These are phyloP conservation scores for Claviceps spartinae DNA, from an alignment of 2,329 filamentous ascomycete species.

Conservation along the genomic window DNA sequence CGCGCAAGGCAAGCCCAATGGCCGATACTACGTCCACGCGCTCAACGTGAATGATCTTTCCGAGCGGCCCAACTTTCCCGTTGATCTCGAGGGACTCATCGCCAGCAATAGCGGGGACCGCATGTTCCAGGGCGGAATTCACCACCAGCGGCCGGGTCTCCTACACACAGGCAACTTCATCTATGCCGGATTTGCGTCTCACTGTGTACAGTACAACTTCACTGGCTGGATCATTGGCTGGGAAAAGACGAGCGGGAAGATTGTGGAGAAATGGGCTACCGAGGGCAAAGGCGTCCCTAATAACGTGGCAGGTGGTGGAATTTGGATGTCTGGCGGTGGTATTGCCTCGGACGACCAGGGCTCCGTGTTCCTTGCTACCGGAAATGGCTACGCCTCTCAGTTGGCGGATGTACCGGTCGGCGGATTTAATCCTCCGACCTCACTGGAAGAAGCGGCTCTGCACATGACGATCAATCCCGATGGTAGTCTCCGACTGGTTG, in stretches of 20 bases:
- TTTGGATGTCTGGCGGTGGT: slow-evolving; percentile 29
- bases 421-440: slow-evolving; percentile 24
- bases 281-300: slow-evolving; percentile 25
- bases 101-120: slow-evolving; percentile 32
- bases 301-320: slow-evolving; percentile 27
- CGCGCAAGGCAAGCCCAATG: slow-evolving; percentile 20
- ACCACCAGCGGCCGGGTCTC: slow-evolving; percentile 37
- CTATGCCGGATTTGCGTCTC: slow-evolving; percentile 39
- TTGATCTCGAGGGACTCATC: slow-evolving; percentile 31
- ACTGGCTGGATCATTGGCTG: slow-evolving; percentile 38
- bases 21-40: slow-evolving; percentile 24
- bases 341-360: slow-evolving; percentile 25
- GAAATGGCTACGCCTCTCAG: slow-evolving; percentile 28
- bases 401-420: slow-evolving; percentile 23
- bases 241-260: slow-evolving; percentile 25
- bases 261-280: slow-evolving; percentile 27
- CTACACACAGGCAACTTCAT: slow-evolving; percentile 31
- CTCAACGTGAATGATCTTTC: slow-evolving; percentile 24
- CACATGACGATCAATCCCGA: slow-evolving; percentile 27
- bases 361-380: slow-evolving; percentile 25
- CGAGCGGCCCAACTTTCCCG: slow-evolving; percentile 29
- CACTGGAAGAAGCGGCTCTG: slow-evolving; percentile 31
- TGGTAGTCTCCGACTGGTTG: slow-evolving; percentile 30
- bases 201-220: slow-evolving; percentile 43
- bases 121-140: slow-evolving; percentile 38